A percentile compares a stretch with the other conserved stretches of the same genome.
Evolutionary conservation across 768 basidiomycete species (phyloP).

Genomic region (Mycena albidolilacea): DNA sequence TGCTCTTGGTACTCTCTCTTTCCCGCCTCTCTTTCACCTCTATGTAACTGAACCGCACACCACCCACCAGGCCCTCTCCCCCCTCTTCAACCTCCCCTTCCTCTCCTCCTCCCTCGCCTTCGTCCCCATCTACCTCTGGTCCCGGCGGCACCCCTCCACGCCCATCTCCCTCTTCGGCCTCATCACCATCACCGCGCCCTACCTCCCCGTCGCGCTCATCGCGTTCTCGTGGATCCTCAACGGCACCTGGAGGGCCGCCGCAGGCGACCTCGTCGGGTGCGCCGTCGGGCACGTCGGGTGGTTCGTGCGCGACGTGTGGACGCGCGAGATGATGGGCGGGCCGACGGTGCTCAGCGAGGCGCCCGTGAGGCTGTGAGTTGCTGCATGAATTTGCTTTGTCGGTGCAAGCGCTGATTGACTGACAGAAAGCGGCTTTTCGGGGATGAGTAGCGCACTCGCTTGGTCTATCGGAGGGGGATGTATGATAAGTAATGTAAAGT

Average conservation of each 20-base stretch:
- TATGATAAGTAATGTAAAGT: slow-evolving; percentile 25
- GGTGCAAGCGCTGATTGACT: neutral
- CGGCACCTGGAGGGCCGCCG: slow-evolving; percentile 88
- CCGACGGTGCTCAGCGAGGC: slow-evolving; percentile 80
- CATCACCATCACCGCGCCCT: slow-evolving; percentile 95
- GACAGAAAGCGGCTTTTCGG: slow-evolving; percentile 78
- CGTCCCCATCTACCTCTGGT: slow-evolving; percentile 98
- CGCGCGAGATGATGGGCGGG: slow-evolving; percentile 88
- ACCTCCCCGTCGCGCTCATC: slow-evolving; percentile 93
- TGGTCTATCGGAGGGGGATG: slow-evolving; percentile 7
- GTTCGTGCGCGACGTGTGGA: slow-evolving; percentile 91
- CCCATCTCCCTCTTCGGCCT: slow-evolving; percentile 98
- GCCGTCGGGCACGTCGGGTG: slow-evolving; percentile 90
- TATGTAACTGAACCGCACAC: neutral
- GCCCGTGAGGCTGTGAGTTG: slow-evolving; percentile 76
- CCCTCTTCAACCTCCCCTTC: slow-evolving; percentile 92
- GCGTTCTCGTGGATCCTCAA: slow-evolving; percentile 88
- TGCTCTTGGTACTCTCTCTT: slow-evolving; percentile 78
- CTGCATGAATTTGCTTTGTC: neutral
- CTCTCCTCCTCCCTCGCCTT: slow-evolving; percentile 94
- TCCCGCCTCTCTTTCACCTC: neutral
- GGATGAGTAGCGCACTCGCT: slow-evolving; percentile 51
- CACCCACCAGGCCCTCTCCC: slow-evolving; percentile 75
- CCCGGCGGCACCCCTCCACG: slow-evolving; percentile 91
- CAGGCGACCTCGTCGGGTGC: slow-evolving; percentile 87